These are phyloP conservation scores for Penicillium sp. DNA, from an alignment of 2,329 filamentous ascomycete species.

Conservation along the genomic window DNA sequence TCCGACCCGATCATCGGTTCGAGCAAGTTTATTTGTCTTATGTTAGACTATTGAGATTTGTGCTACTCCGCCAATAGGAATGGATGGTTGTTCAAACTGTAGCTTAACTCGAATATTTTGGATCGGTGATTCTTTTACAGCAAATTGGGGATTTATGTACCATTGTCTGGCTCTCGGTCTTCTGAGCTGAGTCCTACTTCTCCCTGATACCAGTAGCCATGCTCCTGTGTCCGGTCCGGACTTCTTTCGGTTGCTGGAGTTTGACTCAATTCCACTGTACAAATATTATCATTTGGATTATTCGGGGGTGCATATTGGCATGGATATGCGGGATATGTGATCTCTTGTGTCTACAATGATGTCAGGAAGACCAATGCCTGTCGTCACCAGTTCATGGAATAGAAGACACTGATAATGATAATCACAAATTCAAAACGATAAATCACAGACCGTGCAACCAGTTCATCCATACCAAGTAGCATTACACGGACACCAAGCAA, in stretches of 20 bases:
- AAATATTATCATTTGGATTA: background rate
- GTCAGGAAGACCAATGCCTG: slow-evolving; percentile 15
- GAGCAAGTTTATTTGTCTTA: background rate
- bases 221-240: slow-evolving; percentile 22
- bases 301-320: too few relatives aligned
- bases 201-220: slow-evolving; percentile 17
- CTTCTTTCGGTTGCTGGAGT: too few relatives aligned
- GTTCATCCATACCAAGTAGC: slow-evolving; percentile 15
- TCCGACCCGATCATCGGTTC: background rate
- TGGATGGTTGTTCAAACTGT: too few relatives aligned
- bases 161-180: slow-evolving; percentile 5
- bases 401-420: slow-evolving; percentile 3
- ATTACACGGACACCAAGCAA: slow-evolving; percentile 20
- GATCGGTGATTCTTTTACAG: too few relatives aligned
- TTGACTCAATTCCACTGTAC: too few relatives aligned
- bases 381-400: slow-evolving; percentile 7
- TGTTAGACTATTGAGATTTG: background rate
- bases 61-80: background rate
- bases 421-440: slow-evolving; percentile 16
- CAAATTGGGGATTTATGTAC: too few relatives aligned
- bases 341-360: slow-evolving; percentile 16
- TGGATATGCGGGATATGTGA: background rate
- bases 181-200: slow-evolving; percentile 12
- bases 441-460: slow-evolving; percentile 18
- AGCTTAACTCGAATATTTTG: too few relatives aligned